Conservation (phyloP, 2,329 filamentous ascomycete species). For the Mycosphaerella arachidis region DNA sequence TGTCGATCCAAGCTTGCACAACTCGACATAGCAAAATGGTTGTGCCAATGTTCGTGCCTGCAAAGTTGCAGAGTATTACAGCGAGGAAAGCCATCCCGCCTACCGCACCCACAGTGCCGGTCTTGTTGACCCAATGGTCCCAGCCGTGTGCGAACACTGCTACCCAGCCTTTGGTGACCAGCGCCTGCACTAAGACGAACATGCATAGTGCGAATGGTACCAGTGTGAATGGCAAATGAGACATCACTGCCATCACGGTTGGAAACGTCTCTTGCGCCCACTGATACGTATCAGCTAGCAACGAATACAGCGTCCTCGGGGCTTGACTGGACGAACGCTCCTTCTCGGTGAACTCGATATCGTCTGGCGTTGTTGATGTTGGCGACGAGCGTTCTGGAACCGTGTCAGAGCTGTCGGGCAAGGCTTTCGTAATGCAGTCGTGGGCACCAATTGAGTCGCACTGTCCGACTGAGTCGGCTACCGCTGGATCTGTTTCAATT, state of each 20-base stretch:
- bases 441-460: neutral
- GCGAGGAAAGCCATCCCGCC: constrained; percentile 71
- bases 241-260: constrained; percentile 60
- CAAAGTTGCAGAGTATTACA: constrained; percentile 68
- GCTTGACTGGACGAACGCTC: neutral
- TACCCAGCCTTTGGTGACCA: constrained; percentile 72
- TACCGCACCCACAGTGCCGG: constrained; percentile 63
- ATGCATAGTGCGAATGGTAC: constrained; percentile 69
- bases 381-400: neutral
- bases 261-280: constrained; percentile 69
- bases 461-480: neutral
- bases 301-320: constrained; percentile 50
- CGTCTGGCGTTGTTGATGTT: neutral
- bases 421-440: neutral
- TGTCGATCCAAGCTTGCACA: constrained; percentile 63
- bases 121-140: constrained; percentile 67
- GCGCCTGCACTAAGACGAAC: constrained; percentile 68
- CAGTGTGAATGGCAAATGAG: constrained; percentile 63
- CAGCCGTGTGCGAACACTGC: constrained; percentile 64
- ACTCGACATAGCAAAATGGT: constrained; percentile 68
- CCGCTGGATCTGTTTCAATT: neutral
- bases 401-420: neutral
- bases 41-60: constrained; percentile 72
- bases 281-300: constrained; percentile 43
- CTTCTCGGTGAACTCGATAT: constrained; percentile 10